Base-by-base conservation (phyloP, 768 basidiomycete species). In the Podaxis pistillaris region DNA sequence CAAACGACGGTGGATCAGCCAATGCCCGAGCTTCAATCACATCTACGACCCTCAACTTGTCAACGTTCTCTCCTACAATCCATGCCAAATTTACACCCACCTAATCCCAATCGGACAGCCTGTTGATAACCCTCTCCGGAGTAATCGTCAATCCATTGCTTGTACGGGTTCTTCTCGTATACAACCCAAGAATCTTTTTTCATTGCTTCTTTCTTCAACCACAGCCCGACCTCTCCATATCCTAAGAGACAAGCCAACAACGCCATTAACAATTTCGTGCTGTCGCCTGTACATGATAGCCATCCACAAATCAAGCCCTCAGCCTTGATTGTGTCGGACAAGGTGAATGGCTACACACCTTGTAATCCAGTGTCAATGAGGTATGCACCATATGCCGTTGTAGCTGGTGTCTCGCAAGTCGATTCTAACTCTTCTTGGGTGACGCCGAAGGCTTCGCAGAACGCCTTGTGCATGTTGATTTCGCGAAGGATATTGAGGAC, bases 221-320 rank as follows among this genome's bases (percentile, higher is more conserved):
- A 92, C 44, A 93, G 75, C 1, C 94, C 95, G 0, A 95, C 93
- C 71, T 96, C 92, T 11, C 95, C 95, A 70, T 97, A 98, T 2
- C 95, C 96, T 0, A 96, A 76, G 8, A 96, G 78, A 71, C 96
- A 98, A 7, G 92, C 88, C 9, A 90, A 86, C 1, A 95, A 81
- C 0, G 92, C 90, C 76, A 97, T 87, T n/a, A 89, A 70, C 4
- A 96, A 76, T 63, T 84, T 88, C 38, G 84, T 82, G 3, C 83
- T 72, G 69, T 95, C 93, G 0, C 93, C 92, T 85, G 60, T n/a
- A 33, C 33, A 9, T 33, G 8, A 33, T 24, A 24, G 19, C 44
- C 44, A 12, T 7, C 55, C 33, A 50, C 13, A 15, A 17, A 17
- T 50, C n/a, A 46, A 46, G 7, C 44, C 44, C 44, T 46, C 44